A percentile compares a stretch with the other conserved stretches of the same genome.
Evolutionary conservation across 176 grass and related monocot genomes (phyloP).

Genomic region (Triticum dicoccoides): DNA sequence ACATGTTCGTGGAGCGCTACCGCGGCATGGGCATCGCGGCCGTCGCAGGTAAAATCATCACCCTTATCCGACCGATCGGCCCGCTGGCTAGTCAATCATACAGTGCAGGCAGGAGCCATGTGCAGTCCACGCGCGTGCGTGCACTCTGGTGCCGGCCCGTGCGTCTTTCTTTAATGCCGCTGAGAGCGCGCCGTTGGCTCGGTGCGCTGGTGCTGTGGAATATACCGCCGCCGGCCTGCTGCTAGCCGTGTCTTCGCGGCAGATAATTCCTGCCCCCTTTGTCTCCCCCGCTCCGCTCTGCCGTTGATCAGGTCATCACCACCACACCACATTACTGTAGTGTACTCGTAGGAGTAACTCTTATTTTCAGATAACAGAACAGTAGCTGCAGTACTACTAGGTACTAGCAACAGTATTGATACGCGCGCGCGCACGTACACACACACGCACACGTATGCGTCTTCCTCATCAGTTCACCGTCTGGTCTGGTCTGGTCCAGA

Average conservation of each 20-base stretch:
- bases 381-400: background rate
- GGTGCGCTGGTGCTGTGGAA: background rate
- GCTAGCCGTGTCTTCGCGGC: background rate
- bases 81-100: background rate
- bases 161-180: background rate
- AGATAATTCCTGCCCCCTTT: background rate
- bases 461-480: background rate
- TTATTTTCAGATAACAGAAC: background rate
- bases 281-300: too few species aligned
- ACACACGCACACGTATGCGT: background rate
- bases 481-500: background rate
- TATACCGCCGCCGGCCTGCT: background rate
- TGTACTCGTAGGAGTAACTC: too few species aligned
- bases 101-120: background rate
- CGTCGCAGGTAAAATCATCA: constrained; percentile 52
- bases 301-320: too few species aligned
- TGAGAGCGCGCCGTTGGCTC: background rate
- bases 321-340: too few species aligned
- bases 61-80: too few species aligned
- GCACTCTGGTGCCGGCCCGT: background rate
- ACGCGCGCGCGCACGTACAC: background rate
- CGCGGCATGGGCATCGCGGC: constrained; percentile 68
- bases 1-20: constrained; percentile 95
- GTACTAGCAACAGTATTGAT: background rate
- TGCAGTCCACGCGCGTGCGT: background rate